Evolutionary conservation across 495 filamentous ascomycete genomes (phyloP).

Genomic region (Haplographium delicatum): DNA sequence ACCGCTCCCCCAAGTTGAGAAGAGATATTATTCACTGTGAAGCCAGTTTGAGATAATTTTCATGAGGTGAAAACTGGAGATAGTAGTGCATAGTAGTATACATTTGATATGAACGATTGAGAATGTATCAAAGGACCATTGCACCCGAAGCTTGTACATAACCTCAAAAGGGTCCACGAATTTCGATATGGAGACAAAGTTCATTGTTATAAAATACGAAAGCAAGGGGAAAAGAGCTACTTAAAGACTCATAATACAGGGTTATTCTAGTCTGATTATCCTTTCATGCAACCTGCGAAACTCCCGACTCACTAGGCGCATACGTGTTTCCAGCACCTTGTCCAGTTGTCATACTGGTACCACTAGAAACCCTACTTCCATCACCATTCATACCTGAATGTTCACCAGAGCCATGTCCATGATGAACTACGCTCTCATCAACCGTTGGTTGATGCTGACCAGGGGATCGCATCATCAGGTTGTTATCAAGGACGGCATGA

Average conservation of each 20-base stretch:
- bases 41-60: no score
- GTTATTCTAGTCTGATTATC: background rate
- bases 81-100: no score
- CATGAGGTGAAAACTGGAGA: no score
- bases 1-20: no score
- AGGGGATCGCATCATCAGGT: slow-evolving; percentile 19
- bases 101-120: no score
- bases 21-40: no score
- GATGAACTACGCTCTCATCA: slow-evolving; percentile 5
- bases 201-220: no score
- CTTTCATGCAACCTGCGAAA: background rate
- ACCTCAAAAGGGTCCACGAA: no score
- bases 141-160: no score
- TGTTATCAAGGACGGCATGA: slow-evolving; percentile 9
- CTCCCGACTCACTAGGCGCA: slow-evolving; percentile 10
- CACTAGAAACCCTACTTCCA: slow-evolving; percentile 22
- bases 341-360: slow-evolving; percentile 18
- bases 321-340: background rate
- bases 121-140: no score
- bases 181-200: no score
- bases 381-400: slow-evolving; percentile 1
- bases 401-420: background rate
- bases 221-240: background rate
- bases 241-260: background rate
- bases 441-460: slow-evolving; percentile 4